Conservation (phyloP, 108 stramenopile species). For the Fragilariopsis cylindrus region DNA sequence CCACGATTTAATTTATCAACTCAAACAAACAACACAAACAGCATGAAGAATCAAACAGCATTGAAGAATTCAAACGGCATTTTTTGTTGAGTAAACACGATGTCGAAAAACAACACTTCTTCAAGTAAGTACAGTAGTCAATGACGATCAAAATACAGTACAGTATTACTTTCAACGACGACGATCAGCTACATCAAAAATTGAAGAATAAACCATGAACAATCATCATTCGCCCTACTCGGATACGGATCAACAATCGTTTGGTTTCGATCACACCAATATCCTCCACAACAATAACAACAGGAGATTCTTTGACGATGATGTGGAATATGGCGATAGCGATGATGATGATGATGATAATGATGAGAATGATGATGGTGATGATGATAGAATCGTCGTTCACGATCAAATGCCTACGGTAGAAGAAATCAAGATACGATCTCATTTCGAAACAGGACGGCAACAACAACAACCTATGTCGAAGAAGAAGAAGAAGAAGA, state of each 20-base stretch:
- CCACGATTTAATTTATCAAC: no score
- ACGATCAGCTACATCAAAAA: no score
- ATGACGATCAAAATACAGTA: no score
- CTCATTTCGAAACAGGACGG: neutral
- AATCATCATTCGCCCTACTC: neutral
- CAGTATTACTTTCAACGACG: no score
- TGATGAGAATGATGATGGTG: neutral
- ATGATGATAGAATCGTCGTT: neutral
- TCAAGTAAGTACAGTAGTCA: no score
- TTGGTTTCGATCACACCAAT: neutral
- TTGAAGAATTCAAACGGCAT: no score
- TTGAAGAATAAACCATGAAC: no score
- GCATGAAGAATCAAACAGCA: no score
- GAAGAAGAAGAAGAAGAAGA: neutral
- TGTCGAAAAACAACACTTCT: no score
- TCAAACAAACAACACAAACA: no score
- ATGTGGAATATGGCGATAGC: constrained; percentile 4
- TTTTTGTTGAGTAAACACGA: no score
- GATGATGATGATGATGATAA: neutral
- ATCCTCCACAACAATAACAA: no score
- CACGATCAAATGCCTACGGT: constrained; percentile 36
- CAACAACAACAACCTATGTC: neutral
- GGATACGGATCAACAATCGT: neutral
- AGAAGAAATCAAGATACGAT: constrained; percentile 7
- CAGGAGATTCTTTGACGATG: constrained; percentile 2